These are phyloP conservation scores for Tieghemostelium lacteum DNA, from an alignment of 78 protist genomes.

Conservation along the genomic window DNA sequence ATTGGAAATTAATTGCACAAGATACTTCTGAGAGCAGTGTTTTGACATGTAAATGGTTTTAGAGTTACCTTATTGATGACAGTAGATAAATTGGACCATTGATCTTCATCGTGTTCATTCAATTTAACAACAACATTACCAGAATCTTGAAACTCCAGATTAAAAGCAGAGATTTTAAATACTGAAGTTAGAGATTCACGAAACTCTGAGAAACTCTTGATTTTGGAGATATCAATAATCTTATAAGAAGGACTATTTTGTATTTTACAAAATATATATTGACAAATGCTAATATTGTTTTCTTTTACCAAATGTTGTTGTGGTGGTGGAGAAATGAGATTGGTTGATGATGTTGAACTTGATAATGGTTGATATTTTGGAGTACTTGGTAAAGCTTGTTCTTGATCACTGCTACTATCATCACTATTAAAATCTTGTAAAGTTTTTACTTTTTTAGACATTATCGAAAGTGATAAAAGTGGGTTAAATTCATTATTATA, in stretches of 20 bases:
- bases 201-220: conserved; percentile 1
- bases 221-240: not conserved
- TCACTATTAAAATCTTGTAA: not conserved
- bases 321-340: not conserved
- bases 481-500: not conserved
- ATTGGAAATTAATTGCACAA: no score
- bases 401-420: not conserved
- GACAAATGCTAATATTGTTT: not conserved
- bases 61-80: no score
- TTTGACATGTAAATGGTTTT: no score
- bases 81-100: no score
- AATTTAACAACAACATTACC: no score
- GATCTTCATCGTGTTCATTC: no score
- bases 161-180: conserved; percentile 4
- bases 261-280: conserved; percentile 5
- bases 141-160: no score
- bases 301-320: no score
- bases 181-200: conserved; percentile 1
- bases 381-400: not conserved
- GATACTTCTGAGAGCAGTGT: no score
- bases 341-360: not conserved
- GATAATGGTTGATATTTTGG: not conserved
- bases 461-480: not conserved
- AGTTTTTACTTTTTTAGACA: conserved; percentile 2
- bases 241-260: not conserved